Evolutionary conservation across 306 rosid genomes (phyloP), one percentile per base, ranked within the genome.

Genomic region (Prunus campanulata): DNA sequence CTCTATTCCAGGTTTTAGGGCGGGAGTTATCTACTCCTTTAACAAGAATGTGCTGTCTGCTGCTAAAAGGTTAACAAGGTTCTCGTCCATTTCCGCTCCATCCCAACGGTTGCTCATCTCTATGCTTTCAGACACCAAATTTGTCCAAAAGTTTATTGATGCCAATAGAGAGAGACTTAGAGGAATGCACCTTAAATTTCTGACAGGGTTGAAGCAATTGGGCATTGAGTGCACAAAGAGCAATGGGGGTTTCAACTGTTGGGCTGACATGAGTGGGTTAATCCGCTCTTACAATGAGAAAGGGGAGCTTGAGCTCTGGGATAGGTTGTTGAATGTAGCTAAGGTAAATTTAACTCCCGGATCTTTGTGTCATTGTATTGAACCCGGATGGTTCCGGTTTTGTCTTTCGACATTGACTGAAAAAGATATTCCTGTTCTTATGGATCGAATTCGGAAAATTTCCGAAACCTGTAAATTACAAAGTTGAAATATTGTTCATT

Each of bases 221-320:
- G 96, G 89, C 29, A 89, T 96, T 62, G 82, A 89, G 72, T 91
- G 91, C 85, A 75, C 76, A 6, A 82, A 71, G 71, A 87, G 98
- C 86, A 82, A 77, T 30, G 98, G 93, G 61, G 98, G 99, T 46
- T 89, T 86, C 86, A 92, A 84, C 83, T 92, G 97, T 79, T 91
- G 99, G 99, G 99, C 92, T 11, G 86, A 92, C 87, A 86, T 96
- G 97, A 86, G 97, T 64, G 77, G 81, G 24, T 88, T 86, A 22
- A 86, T 88, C 75, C 78, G 85, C 51, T 80, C 96, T 62, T 91
- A 90, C 83, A 88, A 85, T 70, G 97, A 92, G 80, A 96, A 90
- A 78, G 99, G 97, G 14, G 99, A 96, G 84, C 89, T 96, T 74
- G 97, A 92, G 83, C 93, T 96, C 55, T 89, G 97, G 99, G 97